Evolutionary conservation across 805 yeast species (phyloP), one percentile per base, ranked within the genome.

Genomic region (Pichia paraexigua): DNA sequence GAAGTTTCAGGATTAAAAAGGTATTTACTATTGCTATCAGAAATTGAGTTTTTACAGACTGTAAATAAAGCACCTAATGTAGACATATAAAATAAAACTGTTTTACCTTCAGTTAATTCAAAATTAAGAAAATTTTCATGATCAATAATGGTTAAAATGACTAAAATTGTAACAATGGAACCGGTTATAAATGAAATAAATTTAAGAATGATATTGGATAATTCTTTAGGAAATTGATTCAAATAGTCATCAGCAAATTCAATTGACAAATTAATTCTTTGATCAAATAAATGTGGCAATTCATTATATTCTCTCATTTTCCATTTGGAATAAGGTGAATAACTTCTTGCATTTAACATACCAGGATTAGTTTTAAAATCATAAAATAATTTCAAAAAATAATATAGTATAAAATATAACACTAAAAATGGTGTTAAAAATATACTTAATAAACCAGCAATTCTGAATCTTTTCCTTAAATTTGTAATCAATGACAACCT

Each of bases 311-410:
- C 99, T 51, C 99, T 73, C 61, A 94, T 77, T 63, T 85, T 88
- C 98, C 98, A 94, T 60, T 87, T 91, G 0, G 98, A 97, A 67
- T 79, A 80, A 0, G 97, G 97, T 0, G 98, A 88, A 63, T 89
- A 94, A 59, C 90, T 95, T 45, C 99, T 73, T 2, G 90, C 75
- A 7, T 89, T 85, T 50, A 94, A 74, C 12, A 89, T 73, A 1
- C 90, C 81, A 0, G 99, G 99, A 50, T 92, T 86, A 43, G 87
- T 80, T 63, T 87, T 87, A 65, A 87, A 90, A 66, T 92, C 98
- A 65, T 91, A 91, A 68, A 94, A 94, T 65, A 94, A 90, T 43
- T 89, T 77, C 73, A 94, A 84, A 62, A 94, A 92, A 66, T 89
- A 88, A 51, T 90, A 76, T 46, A 92, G 70, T 20, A 88, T 75